phyloP scores from a whole-genome alignment of 352 stramenopile genomes.

The Phytophthora constricta region DNA sequence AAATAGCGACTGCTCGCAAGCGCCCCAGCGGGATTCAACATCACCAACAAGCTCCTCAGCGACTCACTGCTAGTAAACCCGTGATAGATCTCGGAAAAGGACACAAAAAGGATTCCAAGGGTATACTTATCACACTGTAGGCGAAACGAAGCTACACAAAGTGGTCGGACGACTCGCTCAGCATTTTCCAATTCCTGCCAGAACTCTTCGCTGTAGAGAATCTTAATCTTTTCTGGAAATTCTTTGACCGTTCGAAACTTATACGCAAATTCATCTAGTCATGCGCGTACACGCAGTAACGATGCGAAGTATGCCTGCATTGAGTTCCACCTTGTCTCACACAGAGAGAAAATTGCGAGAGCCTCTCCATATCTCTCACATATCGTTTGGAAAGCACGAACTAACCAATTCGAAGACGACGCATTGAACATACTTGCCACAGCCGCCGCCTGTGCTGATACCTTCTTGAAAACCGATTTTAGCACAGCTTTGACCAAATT shows the following conservation, averaged over 20 bases:
- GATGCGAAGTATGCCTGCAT: slow-evolving; percentile 19
- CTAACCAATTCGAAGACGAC: not conserved
- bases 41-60: not conserved
- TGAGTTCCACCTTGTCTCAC: slow-evolving; percentile 16
- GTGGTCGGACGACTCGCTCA: not conserved
- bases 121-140: not conserved
- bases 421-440: not conserved
- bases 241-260: too few relatives aligned
- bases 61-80: not conserved
- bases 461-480: not conserved
- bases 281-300: too few relatives aligned
- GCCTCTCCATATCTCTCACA: not conserved
- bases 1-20: not conserved
- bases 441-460: not conserved
- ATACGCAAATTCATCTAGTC: too few relatives aligned
- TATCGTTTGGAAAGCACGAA: not conserved
- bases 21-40: not conserved
- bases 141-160: not conserved
- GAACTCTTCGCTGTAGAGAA: too few relatives aligned
- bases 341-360: slow-evolving; percentile 14
- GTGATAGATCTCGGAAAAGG: not conserved
- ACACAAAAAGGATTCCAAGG: not conserved
- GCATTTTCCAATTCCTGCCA: not conserved
- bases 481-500: not conserved
- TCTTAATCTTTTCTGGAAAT: too few relatives aligned